A percentile compares a stretch with the other conserved stretches of the same genome.
phyloP scores from a whole-genome alignment of 352 stramenopile genomes.

The Pythium rhizo-oryzae region DNA sequence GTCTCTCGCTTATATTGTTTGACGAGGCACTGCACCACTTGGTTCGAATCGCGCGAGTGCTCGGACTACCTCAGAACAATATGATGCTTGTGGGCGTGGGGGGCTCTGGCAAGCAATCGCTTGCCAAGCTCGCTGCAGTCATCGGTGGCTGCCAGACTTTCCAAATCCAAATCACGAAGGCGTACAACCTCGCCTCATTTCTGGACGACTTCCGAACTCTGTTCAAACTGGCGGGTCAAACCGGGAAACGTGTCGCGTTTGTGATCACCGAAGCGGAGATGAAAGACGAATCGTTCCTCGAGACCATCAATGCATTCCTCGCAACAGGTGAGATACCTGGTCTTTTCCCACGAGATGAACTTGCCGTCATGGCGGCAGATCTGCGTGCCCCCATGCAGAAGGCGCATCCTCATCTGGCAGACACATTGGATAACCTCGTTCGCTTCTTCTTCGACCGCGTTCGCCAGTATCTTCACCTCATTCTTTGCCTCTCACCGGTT shows the following conservation, averaged over 20 bases:
- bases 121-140: slow-evolving; percentile 79
- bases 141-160: slow-evolving; percentile 80
- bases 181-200: slow-evolving; percentile 84
- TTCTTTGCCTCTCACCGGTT: slow-evolving; percentile 89
- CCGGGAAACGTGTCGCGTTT: slow-evolving; percentile 82
- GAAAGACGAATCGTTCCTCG: slow-evolving; percentile 90
- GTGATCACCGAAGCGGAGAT: slow-evolving; percentile 90
- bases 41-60: slow-evolving; percentile 73
- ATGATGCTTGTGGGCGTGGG: slow-evolving; percentile 93
- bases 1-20: slow-evolving; percentile 88
- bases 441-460: slow-evolving; percentile 90
- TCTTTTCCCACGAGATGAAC: slow-evolving; percentile 89
- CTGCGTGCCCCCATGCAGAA: slow-evolving; percentile 75
- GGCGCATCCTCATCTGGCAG: slow-evolving; percentile 54
- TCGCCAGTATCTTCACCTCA: slow-evolving; percentile 79
- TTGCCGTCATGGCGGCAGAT: slow-evolving; percentile 84
- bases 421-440: slow-evolving; percentile 84
- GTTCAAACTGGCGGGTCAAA: slow-evolving; percentile 84
- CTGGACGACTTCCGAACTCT: slow-evolving; percentile 85
- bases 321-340: slow-evolving; percentile 85
- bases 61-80: slow-evolving; percentile 83
- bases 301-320: slow-evolving; percentile 89
- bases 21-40: slow-evolving; percentile 90
- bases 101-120: slow-evolving; percentile 87
- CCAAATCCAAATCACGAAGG: slow-evolving; percentile 89